These are phyloP conservation scores for Stentor roeselii DNA, from an alignment of 73 alveolate species.

Conservation along the genomic window DNA sequence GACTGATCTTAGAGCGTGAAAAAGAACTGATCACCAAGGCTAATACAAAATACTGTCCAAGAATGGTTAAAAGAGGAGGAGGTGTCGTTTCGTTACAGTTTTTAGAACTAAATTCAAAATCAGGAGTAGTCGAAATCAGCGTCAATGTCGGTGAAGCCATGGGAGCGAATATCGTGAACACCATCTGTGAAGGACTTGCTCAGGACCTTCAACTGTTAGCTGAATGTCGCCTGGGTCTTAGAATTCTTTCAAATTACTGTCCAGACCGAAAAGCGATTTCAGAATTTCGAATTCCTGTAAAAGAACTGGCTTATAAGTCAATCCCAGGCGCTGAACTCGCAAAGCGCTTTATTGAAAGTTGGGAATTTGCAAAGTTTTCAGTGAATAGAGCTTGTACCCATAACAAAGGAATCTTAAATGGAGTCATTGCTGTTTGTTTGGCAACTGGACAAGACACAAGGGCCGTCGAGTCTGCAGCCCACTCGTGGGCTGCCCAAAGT, in stretches of 20 bases:
- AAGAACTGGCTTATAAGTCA: constrained; percentile 70
- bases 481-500: constrained; percentile 87
- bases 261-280: constrained; percentile 86
- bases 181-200: constrained; percentile 87
- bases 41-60: constrained; percentile 74
- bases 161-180: constrained; percentile 97
- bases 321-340: constrained; percentile 87
- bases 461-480: constrained; percentile 94
- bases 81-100: constrained; percentile 89
- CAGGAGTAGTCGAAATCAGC: constrained; percentile 62
- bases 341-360: constrained; percentile 85
- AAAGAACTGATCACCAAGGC: constrained; percentile 80
- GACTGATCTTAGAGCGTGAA: constrained; percentile 58
- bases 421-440: constrained; percentile 96
- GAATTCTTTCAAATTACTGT: constrained; percentile 89
- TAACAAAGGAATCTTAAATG: constrained; percentile 98
- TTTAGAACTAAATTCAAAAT: constrained; percentile 29
- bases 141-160: constrained; percentile 93
- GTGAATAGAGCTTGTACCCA: constrained; percentile 94
- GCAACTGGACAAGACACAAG: constrained; percentile 98
- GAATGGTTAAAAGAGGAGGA: constrained; percentile 97
- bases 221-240: constrained; percentile 76
- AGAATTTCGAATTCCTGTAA: constrained; percentile 74
- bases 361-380: constrained; percentile 83
- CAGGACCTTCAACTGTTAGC: constrained; percentile 64